These are phyloP conservation scores for Petunia axillaris DNA, from an alignment of 257 asterid genomes.

Conservation along the genomic window DNA sequence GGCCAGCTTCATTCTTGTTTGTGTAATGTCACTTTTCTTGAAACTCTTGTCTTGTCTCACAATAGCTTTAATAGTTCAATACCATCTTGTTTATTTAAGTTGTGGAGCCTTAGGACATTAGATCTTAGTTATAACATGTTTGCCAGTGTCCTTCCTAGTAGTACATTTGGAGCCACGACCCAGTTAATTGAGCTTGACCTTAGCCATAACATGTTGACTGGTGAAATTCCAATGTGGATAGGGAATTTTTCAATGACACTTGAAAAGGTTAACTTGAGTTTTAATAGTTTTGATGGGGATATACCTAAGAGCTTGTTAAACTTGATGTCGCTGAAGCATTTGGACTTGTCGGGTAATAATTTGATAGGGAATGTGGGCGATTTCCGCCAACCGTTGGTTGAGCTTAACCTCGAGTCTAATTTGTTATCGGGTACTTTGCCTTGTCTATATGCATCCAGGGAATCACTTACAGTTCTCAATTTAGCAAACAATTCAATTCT, in stretches of 20 bases:
- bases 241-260: slow-evolving; percentile 64
- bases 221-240: slow-evolving; percentile 65
- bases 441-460: slow-evolving; percentile 62
- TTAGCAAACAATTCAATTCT: slow-evolving; percentile 71
- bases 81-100: slow-evolving; percentile 58
- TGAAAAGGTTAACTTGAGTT: slow-evolving; percentile 57
- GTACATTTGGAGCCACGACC: slow-evolving; percentile 36
- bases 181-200: slow-evolving; percentile 55
- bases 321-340: slow-evolving; percentile 43
- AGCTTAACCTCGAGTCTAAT: slow-evolving; percentile 66
- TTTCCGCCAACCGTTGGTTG: slow-evolving; percentile 58
- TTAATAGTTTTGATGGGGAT: slow-evolving; percentile 59
- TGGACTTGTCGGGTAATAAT: slow-evolving; percentile 77
- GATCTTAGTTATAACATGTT: slow-evolving; percentile 74
- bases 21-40: slow-evolving; percentile 68
- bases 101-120: slow-evolving; percentile 47
- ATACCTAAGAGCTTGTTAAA: slow-evolving; percentile 59
- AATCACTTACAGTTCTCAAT: slow-evolving; percentile 64
- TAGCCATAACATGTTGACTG: slow-evolving; percentile 58
- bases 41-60: slow-evolving; percentile 64
- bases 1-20: slow-evolving; percentile 66
- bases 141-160: slow-evolving; percentile 45
- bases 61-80: slow-evolving; percentile 57
- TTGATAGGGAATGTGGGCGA: slow-evolving; percentile 59
- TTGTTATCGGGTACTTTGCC: slow-evolving; percentile 73